Conservation (phyloP, 2,329 filamentous ascomycete genomes). For the Neonectria neomacrospora region DNA sequence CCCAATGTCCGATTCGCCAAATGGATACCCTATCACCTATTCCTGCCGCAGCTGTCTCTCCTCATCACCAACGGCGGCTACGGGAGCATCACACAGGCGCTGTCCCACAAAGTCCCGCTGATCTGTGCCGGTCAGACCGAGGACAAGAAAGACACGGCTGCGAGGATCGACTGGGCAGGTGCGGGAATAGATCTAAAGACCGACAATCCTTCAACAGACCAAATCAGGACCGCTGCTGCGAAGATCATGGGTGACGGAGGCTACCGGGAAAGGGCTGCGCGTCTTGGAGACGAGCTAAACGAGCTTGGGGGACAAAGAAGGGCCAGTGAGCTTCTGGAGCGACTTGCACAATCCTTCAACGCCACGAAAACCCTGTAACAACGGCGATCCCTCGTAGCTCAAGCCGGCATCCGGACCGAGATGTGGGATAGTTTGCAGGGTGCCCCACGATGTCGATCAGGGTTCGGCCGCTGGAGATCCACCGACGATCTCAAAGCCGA, state of each 20-base stretch:
- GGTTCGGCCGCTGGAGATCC: conserved; percentile 10
- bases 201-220: conserved; percentile 44
- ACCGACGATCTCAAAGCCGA: neutral
- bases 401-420: neutral
- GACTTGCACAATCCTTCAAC: conserved; percentile 33
- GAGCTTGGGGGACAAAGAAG: conserved; percentile 42
- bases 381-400: neutral
- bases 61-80: conserved; percentile 53
- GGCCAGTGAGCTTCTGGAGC: conserved; percentile 45
- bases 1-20: conserved; percentile 47
- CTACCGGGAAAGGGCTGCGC: conserved; percentile 39
- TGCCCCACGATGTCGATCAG: conserved; percentile 9
- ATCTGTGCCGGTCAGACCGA: conserved; percentile 52
- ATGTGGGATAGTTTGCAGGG: neutral
- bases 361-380: neutral
- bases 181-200: conserved; percentile 52
- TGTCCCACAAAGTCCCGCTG: conserved; percentile 50
- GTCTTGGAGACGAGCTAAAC: conserved; percentile 44
- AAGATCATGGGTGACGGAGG: conserved; percentile 40
- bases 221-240: conserved; percentile 42
- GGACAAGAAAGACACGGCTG: conserved; percentile 52
- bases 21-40: conserved; percentile 51
- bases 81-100: conserved; percentile 51
- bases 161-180: conserved; percentile 47
- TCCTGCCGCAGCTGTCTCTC: conserved; percentile 49